Evolutionary conservation across 768 basidiomycete species (phyloP).

Genomic region (Tylopilus rubrobrunneus): DNA sequence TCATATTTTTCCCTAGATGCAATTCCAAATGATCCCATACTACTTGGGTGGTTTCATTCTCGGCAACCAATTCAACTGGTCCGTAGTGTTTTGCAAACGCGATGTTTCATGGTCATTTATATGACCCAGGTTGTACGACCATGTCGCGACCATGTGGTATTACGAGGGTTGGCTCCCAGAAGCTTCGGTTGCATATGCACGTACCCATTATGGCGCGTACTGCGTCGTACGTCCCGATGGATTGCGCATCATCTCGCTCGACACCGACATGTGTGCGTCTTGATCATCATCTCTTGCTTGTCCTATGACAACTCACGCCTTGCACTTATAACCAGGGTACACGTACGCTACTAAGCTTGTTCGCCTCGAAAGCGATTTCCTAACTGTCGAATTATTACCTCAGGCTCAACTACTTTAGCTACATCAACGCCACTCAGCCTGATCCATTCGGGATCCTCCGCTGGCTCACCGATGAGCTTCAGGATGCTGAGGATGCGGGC

Average conservation of each 20-base stretch:
- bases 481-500: conserved; percentile 47
- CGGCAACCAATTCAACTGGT: conserved; percentile 42
- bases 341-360: conserved; percentile 19
- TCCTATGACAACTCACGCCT: no score
- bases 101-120: background rate
- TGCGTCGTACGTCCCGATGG: conserved; percentile 41
- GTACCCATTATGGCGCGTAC: conserved; percentile 47
- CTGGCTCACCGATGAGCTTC: conserved; percentile 50
- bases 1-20: conserved; percentile 6
- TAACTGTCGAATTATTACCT: background rate
- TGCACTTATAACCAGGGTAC: conserved; percentile 26
- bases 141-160: conserved; percentile 43
- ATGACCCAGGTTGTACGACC: conserved; percentile 43
- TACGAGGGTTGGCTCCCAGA: conserved; percentile 25
- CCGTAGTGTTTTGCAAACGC: background rate
- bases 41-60: conserved; percentile 30
- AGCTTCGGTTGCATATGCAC: conserved; percentile 35
- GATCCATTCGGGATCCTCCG: conserved; percentile 48
- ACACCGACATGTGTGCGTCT: conserved; percentile 46
- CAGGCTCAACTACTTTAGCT: conserved; percentile 45
- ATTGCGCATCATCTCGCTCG: conserved; percentile 46
- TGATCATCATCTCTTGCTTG: background rate
- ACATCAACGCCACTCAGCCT: conserved; percentile 42
- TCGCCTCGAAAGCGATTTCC: background rate
- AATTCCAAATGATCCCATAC: conserved; percentile 38